Base-by-base conservation (phyloP, 2,329 filamentous ascomycete genomes). In the Fusarium avenaceum region DNA sequence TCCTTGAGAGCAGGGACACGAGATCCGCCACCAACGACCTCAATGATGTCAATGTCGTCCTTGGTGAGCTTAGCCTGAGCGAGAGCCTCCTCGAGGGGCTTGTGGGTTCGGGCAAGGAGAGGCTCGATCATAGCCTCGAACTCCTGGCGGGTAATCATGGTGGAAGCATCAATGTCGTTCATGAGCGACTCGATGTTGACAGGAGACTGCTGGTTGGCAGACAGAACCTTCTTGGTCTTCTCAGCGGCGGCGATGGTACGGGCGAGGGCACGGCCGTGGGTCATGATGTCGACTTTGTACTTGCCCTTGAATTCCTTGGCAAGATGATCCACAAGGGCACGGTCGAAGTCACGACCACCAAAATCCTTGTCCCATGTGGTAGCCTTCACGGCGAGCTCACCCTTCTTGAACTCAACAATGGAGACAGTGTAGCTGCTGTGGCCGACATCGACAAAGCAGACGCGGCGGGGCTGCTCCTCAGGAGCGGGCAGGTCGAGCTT, bases 221-320 rank as follows among this genome's bases (percentile, higher is more conserved):
- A 98, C 57, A 99, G 86, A 57, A 98, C 90, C 89, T 98, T 98
- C 90, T 99, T 99, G 78, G 97, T 84, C 87, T 97, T 97, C 87
- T 99, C 96, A 56, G 94, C 94, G 58, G 92, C 94, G 65, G 93
- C 90, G 42, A 92, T 87, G 74, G 96, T 92, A 79, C 96, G 93
- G 72, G 94, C 89, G 80, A 91, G 88, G 61, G 95, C 96, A 84
- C 97, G 97, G 71, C 90, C 88, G 84, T 98, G 96, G 72, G 89
- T 90, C 81, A 90, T 89, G 83, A 99, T 95, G 79, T 98, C 94
- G 74, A 98, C 92, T 87, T 97, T 97, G 89, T 93, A 97, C 82
- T 97, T 97, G 82, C 93, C 92, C 84, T 96, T 93, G 87, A 98
- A 99, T 81, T 98, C 94, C 77, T 92, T 90, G 75, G 92, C 92